Evolutionary conservation across 805 yeast genomes (phyloP), one percentile per base, ranked within the genome.

Genomic region (Vanderwaltozyma yarrowii): DNA sequence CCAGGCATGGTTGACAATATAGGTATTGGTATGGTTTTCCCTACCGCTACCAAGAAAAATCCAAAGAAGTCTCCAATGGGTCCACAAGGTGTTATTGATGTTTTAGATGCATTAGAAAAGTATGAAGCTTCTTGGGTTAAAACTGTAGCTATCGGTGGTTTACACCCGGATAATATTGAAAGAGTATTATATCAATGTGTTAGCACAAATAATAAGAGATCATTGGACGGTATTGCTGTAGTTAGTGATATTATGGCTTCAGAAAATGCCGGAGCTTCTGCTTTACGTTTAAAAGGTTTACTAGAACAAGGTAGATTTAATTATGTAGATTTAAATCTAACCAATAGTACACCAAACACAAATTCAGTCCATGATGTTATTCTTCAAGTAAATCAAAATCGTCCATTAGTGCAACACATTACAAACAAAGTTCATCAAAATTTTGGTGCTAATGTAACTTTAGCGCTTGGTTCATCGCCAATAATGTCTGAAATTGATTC

Each of bases 351-450:
- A 4, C 12, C 12, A 20, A 2, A 35, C 11, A n/a, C 15, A 1
- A 36, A 35, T 12, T 15, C 41, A 3, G 35, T 49, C 25, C 38
- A 35, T 32, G 41, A 32, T 14, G 35, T 56, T 1, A 47, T 66
- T 3, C 26, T 39, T 1, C 51, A 51, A 31, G 61, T 62, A 12
- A 38, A 49, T 4, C 8, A 39, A 12, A 45, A 46, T 0, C 61
- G 65, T 5, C 94, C 95, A 0, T 58, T 87, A 46, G 78, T 85
- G 7, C 96, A 88, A 52, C 94, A 87, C 50, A 79, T 88, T 41
- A 87, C 95, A 16, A 87, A 87, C 52, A 72, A 70, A 39, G 96
- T 88, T n/a, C 95, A 83, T 20, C 83, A 83, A 52, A 82, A 84
- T 56, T 76, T 84, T 53, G 80, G 87, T 41, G 96, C 96, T 5